Evolutionary conservation across 2,329 filamentous ascomycete genomes (phyloP).

Genomic region (Ceratocystiopsis brevicomis): DNA sequence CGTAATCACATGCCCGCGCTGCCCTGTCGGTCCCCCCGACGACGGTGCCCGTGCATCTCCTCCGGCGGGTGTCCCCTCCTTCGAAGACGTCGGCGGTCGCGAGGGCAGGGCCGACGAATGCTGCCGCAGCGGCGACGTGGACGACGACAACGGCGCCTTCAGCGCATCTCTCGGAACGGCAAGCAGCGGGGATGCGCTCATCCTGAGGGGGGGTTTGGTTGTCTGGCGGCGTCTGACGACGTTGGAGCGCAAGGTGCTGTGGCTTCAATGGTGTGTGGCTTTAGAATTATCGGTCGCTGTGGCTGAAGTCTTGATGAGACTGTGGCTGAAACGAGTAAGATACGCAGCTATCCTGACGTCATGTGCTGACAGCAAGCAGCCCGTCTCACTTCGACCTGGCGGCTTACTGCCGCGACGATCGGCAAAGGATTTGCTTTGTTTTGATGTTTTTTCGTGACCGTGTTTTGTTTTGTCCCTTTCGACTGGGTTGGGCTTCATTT

Average conservation of each 20-base stretch:
- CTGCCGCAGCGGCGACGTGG: neutral
- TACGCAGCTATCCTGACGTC: no score
- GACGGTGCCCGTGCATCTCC: no score
- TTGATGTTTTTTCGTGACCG: neutral
- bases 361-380: no score
- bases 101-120: conserved; percentile 2
- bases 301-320: no score
- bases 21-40: conserved; percentile 8
- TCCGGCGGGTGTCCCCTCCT: no score
- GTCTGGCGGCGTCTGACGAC: neutral
- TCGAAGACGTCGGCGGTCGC: conserved; percentile 2
- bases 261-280: no score
- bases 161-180: conserved; percentile 20
- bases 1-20: conserved; percentile 13
- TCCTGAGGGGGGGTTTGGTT: conserved; percentile 10
- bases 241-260: neutral
- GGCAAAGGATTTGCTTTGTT: neutral
- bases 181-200: conserved; percentile 29
- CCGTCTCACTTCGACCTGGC: no score
- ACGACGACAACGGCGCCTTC: conserved; percentile 1
- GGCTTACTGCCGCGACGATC: no score
- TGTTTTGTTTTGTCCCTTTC: neutral
- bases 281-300: no score
- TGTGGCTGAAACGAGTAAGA: no score
- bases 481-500: neutral